Conservation (phyloP, 2,329 filamentous ascomycete species). For the Rhinocladiella similis region DNA sequence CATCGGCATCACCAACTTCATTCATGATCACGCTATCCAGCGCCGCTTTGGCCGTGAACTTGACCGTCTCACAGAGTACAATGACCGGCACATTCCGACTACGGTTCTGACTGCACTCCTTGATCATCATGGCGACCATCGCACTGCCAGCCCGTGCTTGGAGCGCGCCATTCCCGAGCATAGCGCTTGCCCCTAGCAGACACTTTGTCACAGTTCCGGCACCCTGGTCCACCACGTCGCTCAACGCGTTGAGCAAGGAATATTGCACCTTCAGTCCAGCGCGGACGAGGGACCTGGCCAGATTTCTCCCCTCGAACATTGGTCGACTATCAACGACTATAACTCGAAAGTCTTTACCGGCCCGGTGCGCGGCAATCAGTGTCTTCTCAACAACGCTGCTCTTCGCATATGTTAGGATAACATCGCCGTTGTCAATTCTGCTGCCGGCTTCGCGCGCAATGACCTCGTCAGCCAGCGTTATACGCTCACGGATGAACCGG, state of each 20-base stretch:
- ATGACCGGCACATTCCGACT: constrained; percentile 70
- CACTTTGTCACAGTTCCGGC: constrained; percentile 64
- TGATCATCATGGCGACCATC: constrained; percentile 79
- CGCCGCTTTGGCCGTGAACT: constrained; percentile 87
- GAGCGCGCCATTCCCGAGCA: constrained; percentile 91
- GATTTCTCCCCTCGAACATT: constrained; percentile 66
- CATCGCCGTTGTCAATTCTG: constrained; percentile 76
- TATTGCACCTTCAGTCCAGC: constrained; percentile 78
- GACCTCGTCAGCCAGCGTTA: constrained; percentile 81
- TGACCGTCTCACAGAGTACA: constrained; percentile 90
- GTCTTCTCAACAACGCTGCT: constrained; percentile 84
- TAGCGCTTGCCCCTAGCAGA: constrained; percentile 84
- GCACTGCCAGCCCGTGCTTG: constrained; percentile 87
- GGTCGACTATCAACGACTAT: constrained; percentile 78
- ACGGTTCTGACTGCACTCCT: constrained; percentile 55
- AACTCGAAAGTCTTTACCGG: constrained; percentile 74
- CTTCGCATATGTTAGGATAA: constrained; percentile 83
- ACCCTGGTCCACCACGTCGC: constrained; percentile 66
- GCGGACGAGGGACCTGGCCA: constrained; percentile 69
- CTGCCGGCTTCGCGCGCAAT: constrained; percentile 75
- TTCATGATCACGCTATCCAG: constrained; percentile 93
- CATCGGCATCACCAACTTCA: constrained; percentile 77
- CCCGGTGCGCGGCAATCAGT: constrained; percentile 64
- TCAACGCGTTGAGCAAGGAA: constrained; percentile 74
- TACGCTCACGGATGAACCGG: constrained; percentile 84